phyloP scores from a whole-genome alignment of 257 asterid genomes.

The Craterostigma plantagineum region DNA sequence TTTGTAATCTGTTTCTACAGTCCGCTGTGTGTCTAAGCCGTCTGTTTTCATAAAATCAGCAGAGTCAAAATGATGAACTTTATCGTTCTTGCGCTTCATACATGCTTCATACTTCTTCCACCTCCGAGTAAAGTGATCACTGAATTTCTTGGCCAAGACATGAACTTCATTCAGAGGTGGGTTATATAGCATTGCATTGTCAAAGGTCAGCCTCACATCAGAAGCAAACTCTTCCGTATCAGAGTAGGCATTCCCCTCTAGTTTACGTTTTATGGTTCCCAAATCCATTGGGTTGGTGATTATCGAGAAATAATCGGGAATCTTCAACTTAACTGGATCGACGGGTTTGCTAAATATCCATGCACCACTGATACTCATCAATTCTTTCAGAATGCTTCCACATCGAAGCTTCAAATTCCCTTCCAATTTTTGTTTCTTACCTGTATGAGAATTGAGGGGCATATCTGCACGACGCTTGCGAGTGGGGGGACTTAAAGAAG shows the following conservation, averaged over 20 bases:
- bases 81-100: slow-evolving; percentile 15
- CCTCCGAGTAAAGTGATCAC: slow-evolving; percentile 22
- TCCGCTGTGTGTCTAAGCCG: slow-evolving; percentile 11
- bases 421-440: slow-evolving; percentile 43
- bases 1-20: slow-evolving; percentile 8
- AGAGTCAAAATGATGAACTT: slow-evolving; percentile 8
- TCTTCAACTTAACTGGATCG: slow-evolving; percentile 44
- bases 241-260: slow-evolving; percentile 31
- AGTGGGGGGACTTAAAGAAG: slow-evolving; percentile 1
- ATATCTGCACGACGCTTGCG: slow-evolving; percentile 33
- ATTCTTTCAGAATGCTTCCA: slow-evolving; percentile 22
- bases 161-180: slow-evolving; percentile 34
- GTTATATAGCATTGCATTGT: slow-evolving; percentile 63
- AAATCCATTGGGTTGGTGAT: slow-evolving; percentile 71
- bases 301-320: slow-evolving; percentile 61
- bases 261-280: slow-evolving; percentile 45
- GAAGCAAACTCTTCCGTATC: slow-evolving; percentile 46
- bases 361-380: slow-evolving; percentile 27
- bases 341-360: slow-evolving; percentile 44
- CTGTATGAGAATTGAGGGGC: slow-evolving; percentile 15
- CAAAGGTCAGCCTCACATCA: slow-evolving; percentile 56
- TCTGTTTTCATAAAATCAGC: slow-evolving; percentile 10
- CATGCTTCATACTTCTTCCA: slow-evolving; percentile 39
- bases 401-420: slow-evolving; percentile 29
- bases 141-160: slow-evolving; percentile 28